phyloP scores from a whole-genome alignment of 139 green algal species.

The Tetraselmis striata region DNA sequence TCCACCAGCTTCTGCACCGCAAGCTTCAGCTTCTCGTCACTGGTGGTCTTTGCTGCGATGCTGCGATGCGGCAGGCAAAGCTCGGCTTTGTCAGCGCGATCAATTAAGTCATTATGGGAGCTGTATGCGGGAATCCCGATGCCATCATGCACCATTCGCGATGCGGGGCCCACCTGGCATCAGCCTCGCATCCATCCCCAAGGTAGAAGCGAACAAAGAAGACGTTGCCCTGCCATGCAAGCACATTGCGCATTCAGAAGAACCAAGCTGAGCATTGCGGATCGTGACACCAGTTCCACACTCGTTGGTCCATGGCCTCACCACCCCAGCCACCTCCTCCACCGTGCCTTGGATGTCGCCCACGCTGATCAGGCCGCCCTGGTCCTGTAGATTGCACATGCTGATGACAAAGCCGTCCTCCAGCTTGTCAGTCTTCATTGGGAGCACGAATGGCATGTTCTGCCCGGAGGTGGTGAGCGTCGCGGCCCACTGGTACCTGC shows the following conservation, averaged over 20 bases:
- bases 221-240: constrained; percentile 22
- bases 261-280: no score
- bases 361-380: constrained; percentile 18
- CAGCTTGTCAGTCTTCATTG: constrained; percentile 22
- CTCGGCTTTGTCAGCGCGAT: no score
- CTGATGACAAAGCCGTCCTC: constrained; percentile 16
- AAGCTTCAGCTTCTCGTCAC: constrained; percentile 15
- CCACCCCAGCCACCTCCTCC: constrained; percentile 14
- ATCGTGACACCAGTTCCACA: no score
- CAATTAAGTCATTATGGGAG: no score
- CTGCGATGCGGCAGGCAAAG: no score
- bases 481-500: constrained; percentile 29
- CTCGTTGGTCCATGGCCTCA: no score
- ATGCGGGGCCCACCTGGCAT: no score
- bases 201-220: constrained; percentile 22
- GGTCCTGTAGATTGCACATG: background rate
- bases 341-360: constrained; percentile 26
- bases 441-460: constrained; percentile 30
- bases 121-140: no score
- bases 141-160: no score
- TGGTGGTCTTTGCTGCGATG: background rate
- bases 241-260: background rate
- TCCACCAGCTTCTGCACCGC: constrained; percentile 15
- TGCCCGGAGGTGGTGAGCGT: constrained; percentile 26
- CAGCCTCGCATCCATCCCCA: background rate